Evolutionary conservation across 306 rosid genomes (phyloP).

Genomic region (Trichosanthes truncata): DNA sequence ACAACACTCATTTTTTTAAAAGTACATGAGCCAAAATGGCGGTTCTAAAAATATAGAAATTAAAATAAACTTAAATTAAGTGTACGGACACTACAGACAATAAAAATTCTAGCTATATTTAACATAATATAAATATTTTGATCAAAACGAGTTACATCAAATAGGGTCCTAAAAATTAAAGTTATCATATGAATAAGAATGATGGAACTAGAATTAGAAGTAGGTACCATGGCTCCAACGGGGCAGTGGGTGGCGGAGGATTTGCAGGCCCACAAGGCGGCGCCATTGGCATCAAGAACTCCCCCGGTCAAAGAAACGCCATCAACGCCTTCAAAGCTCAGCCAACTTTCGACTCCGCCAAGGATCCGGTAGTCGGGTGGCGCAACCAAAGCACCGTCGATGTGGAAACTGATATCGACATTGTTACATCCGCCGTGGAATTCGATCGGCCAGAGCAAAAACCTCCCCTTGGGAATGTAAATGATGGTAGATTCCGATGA

Average conservation of each 20-base stretch:
- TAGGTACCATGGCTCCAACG: slow-evolving; percentile 2
- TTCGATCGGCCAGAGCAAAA: neutral
- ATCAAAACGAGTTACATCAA: neutral
- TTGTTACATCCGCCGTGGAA: neutral
- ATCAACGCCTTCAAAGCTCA: neutral
- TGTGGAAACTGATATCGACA: neutral
- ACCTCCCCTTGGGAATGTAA: neutral
- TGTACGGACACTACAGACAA: no score
- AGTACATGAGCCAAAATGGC: no score
- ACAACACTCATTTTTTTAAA: no score
- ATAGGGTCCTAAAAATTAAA: neutral
- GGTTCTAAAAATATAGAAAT: no score
- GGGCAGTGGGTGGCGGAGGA: neutral
- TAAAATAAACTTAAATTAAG: no score
- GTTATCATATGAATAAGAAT: neutral
- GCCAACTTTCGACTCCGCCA: neutral
- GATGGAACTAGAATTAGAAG: neutral
- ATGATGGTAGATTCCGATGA: neutral
- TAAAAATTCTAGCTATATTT: no score
- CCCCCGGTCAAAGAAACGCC: neutral
- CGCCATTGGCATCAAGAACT: slow-evolving; percentile 1
- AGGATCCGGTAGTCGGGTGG: neutral
- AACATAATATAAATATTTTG: neutral
- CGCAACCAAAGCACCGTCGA: neutral
- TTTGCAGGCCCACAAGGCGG: slow-evolving; percentile 7